Base-by-base conservation (phyloP, 768 basidiomycete species). In the Tephrocybe sp. region DNA sequence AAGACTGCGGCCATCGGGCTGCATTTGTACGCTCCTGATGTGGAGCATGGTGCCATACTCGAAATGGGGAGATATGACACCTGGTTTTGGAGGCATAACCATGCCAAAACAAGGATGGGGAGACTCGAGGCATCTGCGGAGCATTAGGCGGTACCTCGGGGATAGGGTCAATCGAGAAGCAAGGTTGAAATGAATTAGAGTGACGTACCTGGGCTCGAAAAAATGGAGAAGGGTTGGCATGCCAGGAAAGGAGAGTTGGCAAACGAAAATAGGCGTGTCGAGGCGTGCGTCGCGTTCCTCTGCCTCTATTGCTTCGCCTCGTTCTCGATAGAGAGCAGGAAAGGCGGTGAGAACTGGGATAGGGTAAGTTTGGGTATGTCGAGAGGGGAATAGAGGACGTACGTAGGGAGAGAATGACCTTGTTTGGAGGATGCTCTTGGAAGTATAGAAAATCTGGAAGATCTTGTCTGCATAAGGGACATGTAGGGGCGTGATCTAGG, bases 1-100 rank as follows among this genome's bases (percentile, higher is more conserved):
- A 74, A 93, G 80, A 67, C 90, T 92, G 43, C 94, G 74, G 11
- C 96, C 96, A 65, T 99, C 96, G 3, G 84, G 76, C 22, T 94
- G 74, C 83, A 91, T 89, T 63, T 90, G 87, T 6, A 96, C 92
- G 56, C 77, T 82, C 56, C 79, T 78, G 52, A 98, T 94, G 66
- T 92, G 83, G 47, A 98, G 78, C 85, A 98, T 95, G 35, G 94
- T 98, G 4, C 96, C 96, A 68, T 88, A 99, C 52, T 92, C 85
- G 58, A 73, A 67, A 32, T 77, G 74, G 16, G 74, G 55, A 4
- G 64, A 57, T 4, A 66, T 50, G 9, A 57, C 61, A 45, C 80
- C 66, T 53, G 76, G 43, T 60, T 69, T 67, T 3, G 75, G 68
- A 31, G 89, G 85, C 72, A 96, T 85, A 61, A 97, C 80, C 91